phyloP scores from a whole-genome alignment of 768 basidiomycete genomes.

The Hygrophoropsis aurantiaca region DNA sequence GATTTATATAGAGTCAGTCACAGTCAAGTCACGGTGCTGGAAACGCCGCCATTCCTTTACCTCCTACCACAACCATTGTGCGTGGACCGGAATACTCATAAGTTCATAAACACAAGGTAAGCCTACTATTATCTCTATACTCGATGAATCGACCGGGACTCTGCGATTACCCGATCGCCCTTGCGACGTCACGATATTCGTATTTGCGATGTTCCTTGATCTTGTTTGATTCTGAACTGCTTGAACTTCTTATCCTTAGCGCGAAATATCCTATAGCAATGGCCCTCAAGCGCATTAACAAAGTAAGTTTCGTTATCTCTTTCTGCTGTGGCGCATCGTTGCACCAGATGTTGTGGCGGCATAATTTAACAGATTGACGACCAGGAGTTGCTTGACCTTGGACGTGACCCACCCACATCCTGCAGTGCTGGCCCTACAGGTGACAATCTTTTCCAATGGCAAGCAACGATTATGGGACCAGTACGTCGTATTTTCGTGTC shows the following conservation, averaged over 20 bases:
- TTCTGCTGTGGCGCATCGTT: slow-evolving; percentile 5
- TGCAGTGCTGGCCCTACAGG: slow-evolving; percentile 98
- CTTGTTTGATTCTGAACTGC: slow-evolving; percentile 7
- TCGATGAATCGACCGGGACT: background rate
- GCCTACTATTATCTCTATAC: background rate
- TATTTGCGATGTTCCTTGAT: slow-evolving; percentile 38
- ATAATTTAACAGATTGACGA: slow-evolving; percentile 9
- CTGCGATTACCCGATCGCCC: slow-evolving; percentile 1
- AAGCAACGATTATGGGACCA: slow-evolving; percentile 99
- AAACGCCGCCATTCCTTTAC: too few relatives aligned
- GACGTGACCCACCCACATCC: slow-evolving; percentile 98
- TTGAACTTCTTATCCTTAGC: too few relatives aligned
- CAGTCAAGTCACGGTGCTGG: too few relatives aligned
- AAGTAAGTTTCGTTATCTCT: slow-evolving; percentile 51
- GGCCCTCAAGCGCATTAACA: slow-evolving; percentile 99
- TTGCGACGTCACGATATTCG: slow-evolving; percentile 29
- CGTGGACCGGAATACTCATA: slow-evolving; percentile 1
- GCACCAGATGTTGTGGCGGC: slow-evolving; percentile 12
- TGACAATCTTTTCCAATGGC: slow-evolving; percentile 99
- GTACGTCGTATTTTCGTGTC: slow-evolving; percentile 49
- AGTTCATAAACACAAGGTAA: slow-evolving; percentile 12
- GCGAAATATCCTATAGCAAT: slow-evolving; percentile 47
- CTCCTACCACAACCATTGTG: slow-evolving; percentile 25
- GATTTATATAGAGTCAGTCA: too few relatives aligned
- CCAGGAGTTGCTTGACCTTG: slow-evolving; percentile 98